Base-by-base conservation (phyloP, 2,329 filamentous ascomycete genomes). In the Pyrenophora teres region DNA sequence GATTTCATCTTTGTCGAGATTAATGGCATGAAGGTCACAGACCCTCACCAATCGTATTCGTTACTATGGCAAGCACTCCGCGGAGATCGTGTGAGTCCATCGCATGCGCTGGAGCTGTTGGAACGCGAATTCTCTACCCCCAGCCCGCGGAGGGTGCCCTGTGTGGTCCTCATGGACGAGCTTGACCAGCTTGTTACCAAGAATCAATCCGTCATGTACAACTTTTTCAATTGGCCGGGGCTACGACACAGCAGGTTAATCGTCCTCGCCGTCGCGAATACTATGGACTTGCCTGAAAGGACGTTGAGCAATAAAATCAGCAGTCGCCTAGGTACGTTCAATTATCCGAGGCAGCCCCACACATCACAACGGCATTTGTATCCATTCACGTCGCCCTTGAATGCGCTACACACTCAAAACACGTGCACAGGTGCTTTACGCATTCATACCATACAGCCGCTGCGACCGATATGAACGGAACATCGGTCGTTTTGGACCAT, bases 181-280 rank as follows among this genome's bases (percentile, higher is more conserved):
- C 82, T 99, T 40, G 94, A 99, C 71, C 94, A 99, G 75, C 83
- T 99, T 6, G 95, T 99, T 4, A 99, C 94, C 10, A 94, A 93
- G 69, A 97, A 96, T 67, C 95, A 99, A 73, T 93, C 90, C n/a
- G 94, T 99, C 76, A 99, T 99, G 94, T 99, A 99, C 78, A 99
- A 99, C 74, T 99, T 99, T 75, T 99, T 99, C 83, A 99, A 99
- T 70, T 99, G 94, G 94, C 94, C 94, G 3, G 89, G 90, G 9
- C 80, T 97, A 46, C 85, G 90, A 42, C 92, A 99, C 74, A 96
- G 91, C 46, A 86, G 92, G 41, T 81, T 99, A 38, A 97, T 99
- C 72, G 95, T 99, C 6, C 84, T 99, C 6, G 95, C 95, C 9
- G 94, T 99, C 15, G 95, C 94, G 45, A 99, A 99, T 74, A 99